Evolutionary conservation across 805 yeast species (phyloP).

Genomic region (Candida fluviatilis): DNA sequence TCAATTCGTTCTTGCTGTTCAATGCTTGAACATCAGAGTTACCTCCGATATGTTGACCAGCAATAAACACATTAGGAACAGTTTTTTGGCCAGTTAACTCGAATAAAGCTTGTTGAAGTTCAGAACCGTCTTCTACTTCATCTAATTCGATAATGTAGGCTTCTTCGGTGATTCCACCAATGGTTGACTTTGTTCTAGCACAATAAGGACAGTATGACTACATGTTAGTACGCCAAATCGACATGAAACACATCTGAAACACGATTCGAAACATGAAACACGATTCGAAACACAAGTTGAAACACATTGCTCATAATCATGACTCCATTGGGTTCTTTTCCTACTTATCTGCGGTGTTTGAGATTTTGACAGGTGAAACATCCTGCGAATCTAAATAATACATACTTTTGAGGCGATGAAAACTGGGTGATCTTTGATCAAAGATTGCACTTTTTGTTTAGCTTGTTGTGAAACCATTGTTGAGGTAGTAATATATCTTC

Average conservation of each 20-base stretch:
- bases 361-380: too few relatives aligned
- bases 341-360: too few relatives aligned
- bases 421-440: conserved; percentile 62
- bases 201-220: conserved; percentile 43
- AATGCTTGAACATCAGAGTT: conserved; percentile 82
- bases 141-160: conserved; percentile 57
- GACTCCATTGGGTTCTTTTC: too few relatives aligned
- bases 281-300: too few relatives aligned
- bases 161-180: conserved; percentile 36
- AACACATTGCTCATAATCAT: too few relatives aligned
- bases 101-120: conserved; percentile 72
- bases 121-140: conserved; percentile 63
- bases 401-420: conserved; percentile 80
- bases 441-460: conserved; percentile 52
- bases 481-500: conserved; percentile 12
- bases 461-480: conserved; percentile 59
- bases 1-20: conserved; percentile 58
- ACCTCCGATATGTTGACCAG: conserved; percentile 93
- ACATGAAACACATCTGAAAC: not conserved
- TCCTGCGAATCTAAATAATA: conserved; percentile 5
- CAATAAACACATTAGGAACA: conserved; percentile 89
- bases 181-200: conserved; percentile 41
- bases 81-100: conserved; percentile 86
- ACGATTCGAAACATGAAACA: too few relatives aligned
- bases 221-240: conserved; percentile 12